A percentile compares a stretch with the other conserved stretches of the same genome.
Conservation (phyloP, 2,329 filamentous ascomycete species). For the Phyllosticta citriasiana region DNA sequence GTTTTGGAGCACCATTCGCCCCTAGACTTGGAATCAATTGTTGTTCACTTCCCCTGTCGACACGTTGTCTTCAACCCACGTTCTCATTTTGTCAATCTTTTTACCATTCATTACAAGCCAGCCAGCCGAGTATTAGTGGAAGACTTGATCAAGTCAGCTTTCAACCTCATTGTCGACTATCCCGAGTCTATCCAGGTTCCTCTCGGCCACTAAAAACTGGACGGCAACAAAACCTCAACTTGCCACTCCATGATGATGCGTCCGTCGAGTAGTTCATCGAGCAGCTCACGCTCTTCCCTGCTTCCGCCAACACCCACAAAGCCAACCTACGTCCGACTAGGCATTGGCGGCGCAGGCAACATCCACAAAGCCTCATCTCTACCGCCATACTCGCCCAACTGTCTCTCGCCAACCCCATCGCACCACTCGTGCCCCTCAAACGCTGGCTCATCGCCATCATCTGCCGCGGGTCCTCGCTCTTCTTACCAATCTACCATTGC, state of each 20-base stretch:
- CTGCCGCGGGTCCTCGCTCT: neutral
- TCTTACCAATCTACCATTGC: neutral
- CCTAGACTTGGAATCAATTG: neutral
- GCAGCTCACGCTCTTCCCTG: constrained; percentile 1
- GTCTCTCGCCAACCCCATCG: constrained; percentile 1
- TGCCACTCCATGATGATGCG: neutral
- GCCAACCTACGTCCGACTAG: constrained; percentile 14
- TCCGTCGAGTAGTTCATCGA: constrained; percentile 4
- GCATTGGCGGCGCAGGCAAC: constrained; percentile 18
- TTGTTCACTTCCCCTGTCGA: neutral
- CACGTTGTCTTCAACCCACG: neutral
- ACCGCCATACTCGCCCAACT: constrained; percentile 1
- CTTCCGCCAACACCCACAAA: neutral
- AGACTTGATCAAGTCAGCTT: neutral
- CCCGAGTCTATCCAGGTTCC: neutral
- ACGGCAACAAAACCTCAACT: neutral
- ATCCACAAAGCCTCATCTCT: constrained; percentile 14
- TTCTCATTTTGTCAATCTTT: neutral
- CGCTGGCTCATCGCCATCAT: neutral
- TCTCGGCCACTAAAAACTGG: neutral
- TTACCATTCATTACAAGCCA: neutral
- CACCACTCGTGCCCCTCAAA: neutral
- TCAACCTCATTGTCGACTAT: neutral
- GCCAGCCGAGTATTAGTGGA: neutral
- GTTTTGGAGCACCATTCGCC: neutral